Percentiles rank a stretch among this genome's conserved stretches.
These are phyloP conservation scores for Rhizopogon vinicolor DNA, from an alignment of 768 basidiomycete genomes.

Conservation along the genomic window DNA sequence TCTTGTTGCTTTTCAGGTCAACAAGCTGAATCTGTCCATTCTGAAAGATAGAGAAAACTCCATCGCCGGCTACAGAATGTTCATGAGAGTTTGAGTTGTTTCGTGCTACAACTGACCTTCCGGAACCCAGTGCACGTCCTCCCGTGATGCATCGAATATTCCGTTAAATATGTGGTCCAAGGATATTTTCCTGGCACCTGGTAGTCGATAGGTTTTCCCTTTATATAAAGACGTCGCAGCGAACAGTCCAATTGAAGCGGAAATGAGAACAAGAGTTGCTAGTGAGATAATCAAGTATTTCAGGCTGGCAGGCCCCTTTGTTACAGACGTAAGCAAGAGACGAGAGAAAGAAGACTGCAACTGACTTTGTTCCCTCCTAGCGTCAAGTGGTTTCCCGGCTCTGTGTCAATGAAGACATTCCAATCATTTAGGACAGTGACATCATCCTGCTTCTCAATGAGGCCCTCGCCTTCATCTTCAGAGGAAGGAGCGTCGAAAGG, in stretches of 20 bases:
- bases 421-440: constrained; percentile 1
- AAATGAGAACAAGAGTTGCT: constrained; percentile 51
- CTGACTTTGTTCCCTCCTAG: constrained; percentile 35
- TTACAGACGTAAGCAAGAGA: neutral
- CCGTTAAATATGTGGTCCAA: constrained; percentile 94
- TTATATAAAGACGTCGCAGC: constrained; percentile 68
- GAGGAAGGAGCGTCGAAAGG: constrained; percentile 76
- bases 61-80: constrained; percentile 77
- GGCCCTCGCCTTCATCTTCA: constrained; percentile 57
- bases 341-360: constrained; percentile 3
- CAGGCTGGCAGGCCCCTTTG: constrained; percentile 47
- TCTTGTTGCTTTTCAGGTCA: constrained; percentile 73
- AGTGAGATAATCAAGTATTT: constrained; percentile 62
- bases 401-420: constrained; percentile 18
- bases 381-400: constrained; percentile 26
- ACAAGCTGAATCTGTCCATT: constrained; percentile 71
- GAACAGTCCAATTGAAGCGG: constrained; percentile 69
- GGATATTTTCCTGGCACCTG: constrained; percentile 63
- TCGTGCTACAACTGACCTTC: constrained; percentile 60
- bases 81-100: neutral
- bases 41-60: constrained; percentile 71
- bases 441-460: constrained; percentile 42
- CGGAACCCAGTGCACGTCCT: constrained; percentile 76
- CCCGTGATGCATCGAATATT: constrained; percentile 56
- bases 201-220: constrained; percentile 44